Conservation (phyloP, 2,329 filamentous ascomycete genomes). For the Zalaria obscura region DNA sequence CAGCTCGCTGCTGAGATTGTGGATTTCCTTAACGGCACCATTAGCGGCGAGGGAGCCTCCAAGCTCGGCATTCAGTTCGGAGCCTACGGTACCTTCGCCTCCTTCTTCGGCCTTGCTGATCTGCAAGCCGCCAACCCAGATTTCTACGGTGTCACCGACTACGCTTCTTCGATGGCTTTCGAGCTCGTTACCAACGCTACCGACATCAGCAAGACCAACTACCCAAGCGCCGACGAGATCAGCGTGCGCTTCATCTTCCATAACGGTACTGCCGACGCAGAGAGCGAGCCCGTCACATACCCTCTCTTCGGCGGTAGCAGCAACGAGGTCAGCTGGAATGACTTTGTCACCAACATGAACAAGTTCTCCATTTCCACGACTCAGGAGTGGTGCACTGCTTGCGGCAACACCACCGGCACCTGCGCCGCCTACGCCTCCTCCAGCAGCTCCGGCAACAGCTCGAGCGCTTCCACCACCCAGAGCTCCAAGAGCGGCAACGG, state of each 20-base stretch:
- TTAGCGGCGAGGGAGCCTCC: slow-evolving; percentile 20
- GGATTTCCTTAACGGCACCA: slow-evolving; percentile 28
- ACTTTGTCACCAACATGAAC: slow-evolving; percentile 50
- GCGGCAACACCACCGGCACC: slow-evolving; percentile 55
- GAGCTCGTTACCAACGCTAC: slow-evolving; percentile 48
- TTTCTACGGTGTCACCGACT: slow-evolving; percentile 71
- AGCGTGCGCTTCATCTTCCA: slow-evolving; percentile 48
- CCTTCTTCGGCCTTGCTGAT: slow-evolving; percentile 46
- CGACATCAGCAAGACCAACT: slow-evolving; percentile 24
- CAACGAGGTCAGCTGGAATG: slow-evolving; percentile 48
- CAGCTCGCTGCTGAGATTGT: slow-evolving; percentile 33
- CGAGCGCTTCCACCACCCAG: slow-evolving; percentile 9
- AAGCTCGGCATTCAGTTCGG: slow-evolving; percentile 44
- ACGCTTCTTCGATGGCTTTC: slow-evolving; percentile 68
- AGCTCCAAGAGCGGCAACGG: slow-evolving; percentile 21
- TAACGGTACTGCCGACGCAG: slow-evolving; percentile 41
- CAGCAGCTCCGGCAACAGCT: slow-evolving; percentile 12
- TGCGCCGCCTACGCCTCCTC: slow-evolving; percentile 40
- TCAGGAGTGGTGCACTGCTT: slow-evolving; percentile 57
- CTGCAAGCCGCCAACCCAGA: slow-evolving; percentile 36
- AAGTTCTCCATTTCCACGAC: slow-evolving; percentile 54
- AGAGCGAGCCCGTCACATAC: slow-evolving; percentile 35
- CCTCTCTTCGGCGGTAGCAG: slow-evolving; percentile 45
- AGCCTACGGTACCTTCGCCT: slow-evolving; percentile 45
- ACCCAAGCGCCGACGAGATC: slow-evolving; percentile 29